A percentile compares a stretch with the other conserved stretches of the same genome.
phyloP scores from a whole-genome alignment of 177 flowering plant species.

The Tripterygium wilfordii region DNA sequence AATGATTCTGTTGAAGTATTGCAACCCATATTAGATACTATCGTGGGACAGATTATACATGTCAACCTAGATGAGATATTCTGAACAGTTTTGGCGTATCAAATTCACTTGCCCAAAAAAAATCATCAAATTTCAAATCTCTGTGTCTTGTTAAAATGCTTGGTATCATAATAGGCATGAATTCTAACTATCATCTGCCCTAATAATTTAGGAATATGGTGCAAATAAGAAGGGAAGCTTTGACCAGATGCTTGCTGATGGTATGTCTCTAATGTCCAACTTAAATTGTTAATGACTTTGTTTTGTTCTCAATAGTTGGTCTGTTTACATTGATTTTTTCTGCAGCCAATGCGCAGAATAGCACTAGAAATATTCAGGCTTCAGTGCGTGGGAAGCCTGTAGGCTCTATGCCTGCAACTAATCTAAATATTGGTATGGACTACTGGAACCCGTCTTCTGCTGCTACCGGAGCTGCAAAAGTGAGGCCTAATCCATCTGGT shows the following conservation, averaged over 20 bases:
- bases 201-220: constrained; percentile 37
- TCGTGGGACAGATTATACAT: no score
- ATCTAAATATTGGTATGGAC: constrained; percentile 87
- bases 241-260: constrained; percentile 83
- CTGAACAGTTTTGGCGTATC: no score
- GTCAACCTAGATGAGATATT: no score
- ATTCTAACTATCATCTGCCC: background rate
- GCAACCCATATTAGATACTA: no score
- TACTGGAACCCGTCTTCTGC: constrained; percentile 70
- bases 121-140: no score
- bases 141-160: no score
- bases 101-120: no score
- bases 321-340: constrained; percentile 5
- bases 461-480: constrained; percentile 46
- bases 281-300: background rate
- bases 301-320: background rate
- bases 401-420: constrained; percentile 56
- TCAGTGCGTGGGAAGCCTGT: constrained; percentile 65
- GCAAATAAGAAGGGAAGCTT: constrained; percentile 65
- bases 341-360: constrained; percentile 63
- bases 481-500: constrained; percentile 45
- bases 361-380: constrained; percentile 26
- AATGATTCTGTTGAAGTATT: no score
- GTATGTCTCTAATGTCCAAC: constrained; percentile 31
- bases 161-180: no score